A percentile compares a stretch with the other conserved stretches of the same genome.
These are phyloP conservation scores for Beauveria brongniartii DNA, from an alignment of 2,329 filamentous ascomycete species.

Conservation along the genomic window DNA sequence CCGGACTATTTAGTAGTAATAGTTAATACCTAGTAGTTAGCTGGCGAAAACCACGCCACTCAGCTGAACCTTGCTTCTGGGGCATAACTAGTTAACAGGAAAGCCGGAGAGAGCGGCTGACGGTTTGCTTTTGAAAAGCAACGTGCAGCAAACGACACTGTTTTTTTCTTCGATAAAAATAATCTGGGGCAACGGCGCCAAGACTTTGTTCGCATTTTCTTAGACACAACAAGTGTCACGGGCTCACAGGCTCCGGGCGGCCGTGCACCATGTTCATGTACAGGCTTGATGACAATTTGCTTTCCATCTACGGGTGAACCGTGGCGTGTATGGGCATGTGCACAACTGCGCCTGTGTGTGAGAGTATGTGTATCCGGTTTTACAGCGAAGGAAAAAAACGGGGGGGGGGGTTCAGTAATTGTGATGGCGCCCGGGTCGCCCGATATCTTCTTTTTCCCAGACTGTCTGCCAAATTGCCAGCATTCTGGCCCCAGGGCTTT, in stretches of 20 bases:
- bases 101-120: too few relatives aligned
- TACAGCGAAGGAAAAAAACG: background rate
- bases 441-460: background rate
- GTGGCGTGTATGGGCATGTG: background rate
- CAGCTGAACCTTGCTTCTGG: background rate
- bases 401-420: background rate
- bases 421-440: background rate
- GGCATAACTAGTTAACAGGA: too few relatives aligned
- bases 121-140: background rate
- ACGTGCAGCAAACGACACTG: background rate
- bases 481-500: background rate
- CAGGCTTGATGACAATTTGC: background rate
- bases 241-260: background rate
- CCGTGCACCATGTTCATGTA: background rate
- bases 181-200: background rate
- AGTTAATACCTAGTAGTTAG: too few relatives aligned
- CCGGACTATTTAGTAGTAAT: too few relatives aligned
- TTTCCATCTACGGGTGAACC: background rate
- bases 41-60: background rate
- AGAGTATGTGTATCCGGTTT: background rate
- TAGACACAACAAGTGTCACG: background rate
- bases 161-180: background rate
- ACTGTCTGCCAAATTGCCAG: background rate
- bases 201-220: background rate
- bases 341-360: background rate